These are phyloP conservation scores for Oldenlandia corymbosa DNA, from an alignment of 257 asterid genomes.

Conservation along the genomic window DNA sequence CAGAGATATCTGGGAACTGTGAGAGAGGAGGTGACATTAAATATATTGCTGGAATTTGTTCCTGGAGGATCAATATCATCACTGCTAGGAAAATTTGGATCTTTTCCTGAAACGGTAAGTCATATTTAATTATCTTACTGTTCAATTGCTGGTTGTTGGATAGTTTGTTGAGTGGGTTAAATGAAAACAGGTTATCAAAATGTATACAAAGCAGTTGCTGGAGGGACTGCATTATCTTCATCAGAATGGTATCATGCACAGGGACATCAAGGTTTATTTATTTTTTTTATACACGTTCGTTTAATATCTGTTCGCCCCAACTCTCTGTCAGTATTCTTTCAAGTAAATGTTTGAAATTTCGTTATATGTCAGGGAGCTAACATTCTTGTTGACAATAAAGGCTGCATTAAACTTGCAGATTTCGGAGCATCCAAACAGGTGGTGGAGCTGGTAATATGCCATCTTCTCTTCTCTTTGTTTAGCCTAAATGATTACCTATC, in stretches of 20 bases:
- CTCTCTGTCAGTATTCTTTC: neutral
- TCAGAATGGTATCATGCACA: constrained; percentile 33
- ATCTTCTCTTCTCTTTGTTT: neutral
- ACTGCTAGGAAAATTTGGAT: constrained; percentile 33
- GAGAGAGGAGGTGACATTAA: constrained; percentile 26
- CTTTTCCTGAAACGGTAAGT: constrained; percentile 33
- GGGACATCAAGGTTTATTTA: constrained; percentile 28
- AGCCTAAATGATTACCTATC: neutral
- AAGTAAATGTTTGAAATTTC: neutral
- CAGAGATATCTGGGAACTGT: constrained; percentile 36
- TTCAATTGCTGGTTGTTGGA: neutral
- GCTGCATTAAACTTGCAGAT: constrained; percentile 38
- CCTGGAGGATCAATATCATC: constrained; percentile 37
- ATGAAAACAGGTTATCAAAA: constrained; percentile 29
- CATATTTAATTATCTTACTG: neutral
- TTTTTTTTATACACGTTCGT: neutral
- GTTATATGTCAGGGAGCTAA: constrained; percentile 29
- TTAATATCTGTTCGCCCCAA: neutral
- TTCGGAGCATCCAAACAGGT: constrained; percentile 38
- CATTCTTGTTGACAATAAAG: constrained; percentile 36
- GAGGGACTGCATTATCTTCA: constrained; percentile 32
- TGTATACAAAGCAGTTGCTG: constrained; percentile 37
- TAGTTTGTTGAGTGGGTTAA: neutral
- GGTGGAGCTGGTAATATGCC: constrained; percentile 26
- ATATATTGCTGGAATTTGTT: constrained; percentile 30